Evolutionary conservation across 1,139 yeast species (phyloP), one percentile per base, ranked within the genome.

Genomic region (Pichia inconspicua): DNA sequence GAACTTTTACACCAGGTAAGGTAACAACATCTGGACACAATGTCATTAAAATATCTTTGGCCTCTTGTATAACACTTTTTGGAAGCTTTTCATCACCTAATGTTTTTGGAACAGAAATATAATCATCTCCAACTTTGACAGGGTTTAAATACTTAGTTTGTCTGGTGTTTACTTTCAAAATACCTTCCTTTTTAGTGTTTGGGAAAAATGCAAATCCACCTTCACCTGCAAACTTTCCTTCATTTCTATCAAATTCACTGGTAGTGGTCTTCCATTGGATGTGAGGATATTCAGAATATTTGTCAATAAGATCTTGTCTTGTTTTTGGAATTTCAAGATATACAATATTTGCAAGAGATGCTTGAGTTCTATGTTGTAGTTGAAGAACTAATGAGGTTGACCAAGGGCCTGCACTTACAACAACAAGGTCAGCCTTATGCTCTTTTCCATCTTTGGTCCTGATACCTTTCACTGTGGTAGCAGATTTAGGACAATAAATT

Each of bases 331-430:
- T 64, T 48, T 45, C 49, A 22, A 53, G 32, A 22, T 59, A 42
- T 4, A 61, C 53, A 19, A 66, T 60, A 44, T 65, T 66, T 3
- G 43, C 47, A n/a, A 35, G 27, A 7, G 47, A 31, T 14, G 43
- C 43, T 44, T 44, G 46, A 8, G 46, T 44, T 22, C 40, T 32
- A 27, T 40, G 40, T 30, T 39, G 43, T 17, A 40, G 31, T 40
- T 40, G 40, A 6, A 62, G 63, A 6, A 69, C 58, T 15, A 70
- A 49, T 17, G 65, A 58, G 12, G 66, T 59, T 17, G 70, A 58
- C 73, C 74, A 70, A 9, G 72, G 67, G 30, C 75, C 75, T 25
- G 71, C 62, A 27, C 69, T 63, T 5, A 68, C 55, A 40, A 71
- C 58, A 11, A 64, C 68, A n/a, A 66, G 51, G 43, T 66, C 70